These are phyloP conservation scores for Pelagophyceae sp. DNA, from an alignment of 352 stramenopile species.

Conservation along the genomic window DNA sequence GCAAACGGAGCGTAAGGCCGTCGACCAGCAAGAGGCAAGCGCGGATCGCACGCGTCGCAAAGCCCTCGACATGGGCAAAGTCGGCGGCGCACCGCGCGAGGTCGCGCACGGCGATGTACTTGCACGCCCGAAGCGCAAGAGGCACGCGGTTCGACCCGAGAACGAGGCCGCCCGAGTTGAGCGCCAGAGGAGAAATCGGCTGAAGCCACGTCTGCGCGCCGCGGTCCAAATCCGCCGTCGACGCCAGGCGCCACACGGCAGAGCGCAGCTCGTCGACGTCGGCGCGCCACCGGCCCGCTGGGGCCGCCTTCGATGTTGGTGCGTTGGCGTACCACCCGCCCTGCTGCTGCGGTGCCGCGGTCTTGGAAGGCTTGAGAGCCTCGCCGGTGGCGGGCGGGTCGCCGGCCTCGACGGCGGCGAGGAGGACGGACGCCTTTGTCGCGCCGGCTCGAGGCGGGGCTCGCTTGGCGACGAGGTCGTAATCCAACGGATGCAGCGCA, in stretches of 20 bases:
- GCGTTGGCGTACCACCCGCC: too few relatives aligned
- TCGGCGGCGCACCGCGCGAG: neutral
- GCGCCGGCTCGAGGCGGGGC: too few relatives aligned
- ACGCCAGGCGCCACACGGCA: neutral
- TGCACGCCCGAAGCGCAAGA: neutral
- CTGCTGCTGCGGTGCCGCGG: too few relatives aligned
- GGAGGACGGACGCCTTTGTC: neutral
- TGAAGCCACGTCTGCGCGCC: neutral
- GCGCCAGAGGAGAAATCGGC: neutral
- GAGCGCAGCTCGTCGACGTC: neutral
- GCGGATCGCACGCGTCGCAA: neutral
- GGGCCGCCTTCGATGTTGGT: too few relatives aligned
- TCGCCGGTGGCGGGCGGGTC: neutral
- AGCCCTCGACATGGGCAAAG: neutral
- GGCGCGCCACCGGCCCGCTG: neutral
- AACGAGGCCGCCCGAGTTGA: neutral
- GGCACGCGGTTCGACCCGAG: neutral
- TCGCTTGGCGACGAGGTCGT: neutral
- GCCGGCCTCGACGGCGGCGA: neutral
- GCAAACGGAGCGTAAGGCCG: neutral
- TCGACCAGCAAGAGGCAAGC: neutral
- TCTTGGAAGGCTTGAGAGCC: too few relatives aligned
- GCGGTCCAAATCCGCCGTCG: neutral
- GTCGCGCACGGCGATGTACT: neutral
- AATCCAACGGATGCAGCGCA: neutral